phyloP scores from a whole-genome alignment of 2,329 filamentous ascomycete species.

The Sphaerostilbella broomeana region DNA sequence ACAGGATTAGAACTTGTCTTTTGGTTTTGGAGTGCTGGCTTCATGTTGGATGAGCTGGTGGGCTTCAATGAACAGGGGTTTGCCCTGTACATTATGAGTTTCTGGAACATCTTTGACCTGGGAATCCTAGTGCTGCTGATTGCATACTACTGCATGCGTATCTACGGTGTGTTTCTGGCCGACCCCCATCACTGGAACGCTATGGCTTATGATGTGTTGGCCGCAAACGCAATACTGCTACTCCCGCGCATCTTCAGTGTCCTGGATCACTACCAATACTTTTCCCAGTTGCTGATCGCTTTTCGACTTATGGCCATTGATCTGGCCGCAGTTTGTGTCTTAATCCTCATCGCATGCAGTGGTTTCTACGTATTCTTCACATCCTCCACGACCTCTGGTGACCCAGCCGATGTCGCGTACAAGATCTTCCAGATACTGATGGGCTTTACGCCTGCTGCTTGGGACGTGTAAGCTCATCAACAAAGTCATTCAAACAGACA shows the following conservation, averaged over 20 bases:
- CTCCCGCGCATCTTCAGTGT: constrained; percentile 89
- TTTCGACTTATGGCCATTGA: constrained; percentile 93
- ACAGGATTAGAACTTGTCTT: constrained; percentile 81
- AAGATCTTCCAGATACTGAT: constrained; percentile 89
- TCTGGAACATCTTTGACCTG: constrained; percentile 94
- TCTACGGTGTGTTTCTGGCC: constrained; percentile 79
- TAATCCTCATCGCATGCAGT: constrained; percentile 83
- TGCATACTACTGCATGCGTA: constrained; percentile 81
- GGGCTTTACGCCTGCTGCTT: constrained; percentile 92
- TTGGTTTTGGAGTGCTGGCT: constrained; percentile 97
- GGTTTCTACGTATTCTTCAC: constrained; percentile 96
- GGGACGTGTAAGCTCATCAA: constrained; percentile 61
- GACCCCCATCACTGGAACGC: constrained; percentile 69
- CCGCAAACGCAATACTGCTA: constrained; percentile 81
- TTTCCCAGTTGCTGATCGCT: constrained; percentile 88
- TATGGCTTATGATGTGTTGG: constrained; percentile 89
- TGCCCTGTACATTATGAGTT: constrained; percentile 92
- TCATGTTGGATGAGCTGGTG: constrained; percentile 93
- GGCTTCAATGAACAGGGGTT: constrained; percentile 97
- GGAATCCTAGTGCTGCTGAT: constrained; percentile 82
- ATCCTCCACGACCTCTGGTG: constrained; percentile 64
- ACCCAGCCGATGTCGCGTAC: constrained; percentile 72
- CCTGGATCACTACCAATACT: constrained; percentile 91
- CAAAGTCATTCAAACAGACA: neutral
- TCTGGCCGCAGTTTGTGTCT: constrained; percentile 72